These are phyloP conservation scores for Nannizziopsis arthrosporioides DNA, from an alignment of 2,329 filamentous ascomycete species.

Conservation along the genomic window DNA sequence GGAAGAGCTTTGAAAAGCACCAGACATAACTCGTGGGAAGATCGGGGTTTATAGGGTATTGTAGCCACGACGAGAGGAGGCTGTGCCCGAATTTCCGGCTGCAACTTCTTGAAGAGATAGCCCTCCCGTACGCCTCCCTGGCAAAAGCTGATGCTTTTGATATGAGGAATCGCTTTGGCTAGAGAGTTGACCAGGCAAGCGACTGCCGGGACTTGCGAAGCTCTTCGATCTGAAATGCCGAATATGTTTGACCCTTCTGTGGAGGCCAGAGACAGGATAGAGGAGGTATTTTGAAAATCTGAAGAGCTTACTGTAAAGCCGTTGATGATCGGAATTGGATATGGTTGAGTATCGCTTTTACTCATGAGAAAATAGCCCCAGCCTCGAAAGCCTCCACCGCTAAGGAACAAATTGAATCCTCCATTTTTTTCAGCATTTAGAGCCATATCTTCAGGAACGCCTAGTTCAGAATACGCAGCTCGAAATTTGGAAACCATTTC, in stretches of 20 bases:
- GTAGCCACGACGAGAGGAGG: slow-evolving; percentile 58
- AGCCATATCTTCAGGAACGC: slow-evolving; percentile 44
- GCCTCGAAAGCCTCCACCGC: slow-evolving; percentile 78
- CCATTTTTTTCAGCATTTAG: slow-evolving; percentile 34
- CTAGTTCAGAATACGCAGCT: slow-evolving; percentile 47
- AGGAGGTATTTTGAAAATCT: slow-evolving; percentile 48
- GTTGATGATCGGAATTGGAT: slow-evolving; percentile 73
- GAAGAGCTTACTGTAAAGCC: slow-evolving; percentile 52
- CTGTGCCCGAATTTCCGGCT: slow-evolving; percentile 46
- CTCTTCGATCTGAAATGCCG: slow-evolving; percentile 67
- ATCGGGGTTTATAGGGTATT: slow-evolving; percentile 39
- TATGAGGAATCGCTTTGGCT: slow-evolving; percentile 54
- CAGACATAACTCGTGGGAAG: slow-evolving; percentile 36
- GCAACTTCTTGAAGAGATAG: slow-evolving; percentile 60
- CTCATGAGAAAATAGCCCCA: slow-evolving; percentile 87
- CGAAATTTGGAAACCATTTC: slow-evolving; percentile 50
- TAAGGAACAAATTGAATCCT: slow-evolving; percentile 65
- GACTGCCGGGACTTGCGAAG: slow-evolving; percentile 73
- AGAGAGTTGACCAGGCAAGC: slow-evolving; percentile 68
- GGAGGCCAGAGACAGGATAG: slow-evolving; percentile 33
- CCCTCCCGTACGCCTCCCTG: slow-evolving; percentile 81
- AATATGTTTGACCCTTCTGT: slow-evolving; percentile 39
- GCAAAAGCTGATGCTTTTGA: slow-evolving; percentile 69
- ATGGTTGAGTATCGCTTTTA: slow-evolving; percentile 58
- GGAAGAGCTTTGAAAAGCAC: slow-evolving; percentile 43